Conservation (phyloP, 768 basidiomycete species). For the Pleurotus tuber-regium region DNA sequence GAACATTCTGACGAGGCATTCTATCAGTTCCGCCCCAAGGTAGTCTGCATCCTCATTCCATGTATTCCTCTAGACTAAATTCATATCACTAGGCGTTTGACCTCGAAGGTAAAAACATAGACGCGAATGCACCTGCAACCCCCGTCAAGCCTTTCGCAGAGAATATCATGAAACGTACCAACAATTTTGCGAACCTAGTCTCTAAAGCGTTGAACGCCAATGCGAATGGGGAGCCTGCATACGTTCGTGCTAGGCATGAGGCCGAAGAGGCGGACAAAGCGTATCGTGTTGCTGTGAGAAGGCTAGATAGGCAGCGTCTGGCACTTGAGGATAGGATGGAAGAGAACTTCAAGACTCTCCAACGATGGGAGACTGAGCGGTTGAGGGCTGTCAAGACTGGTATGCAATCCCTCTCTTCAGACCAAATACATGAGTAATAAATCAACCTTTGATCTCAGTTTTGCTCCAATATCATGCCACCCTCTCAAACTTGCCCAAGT, state of each 20-base stretch:
- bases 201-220: slow-evolving; percentile 62
- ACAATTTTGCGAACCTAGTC: slow-evolving; percentile 67
- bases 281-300: slow-evolving; percentile 79
- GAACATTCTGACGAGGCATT: slow-evolving; percentile 76
- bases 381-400: slow-evolving; percentile 84
- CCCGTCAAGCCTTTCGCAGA: slow-evolving; percentile 32
- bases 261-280: slow-evolving; percentile 78
- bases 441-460: slow-evolving; percentile 37
- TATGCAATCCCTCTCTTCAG: slow-evolving; percentile 19
- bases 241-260: slow-evolving; percentile 70
- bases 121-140: slow-evolving; percentile 19
- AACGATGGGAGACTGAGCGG: slow-evolving; percentile 84
- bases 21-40: slow-evolving; percentile 84
- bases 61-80: background rate
- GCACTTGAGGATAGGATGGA: slow-evolving; percentile 85
- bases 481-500: slow-evolving; percentile 66
- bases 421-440: background rate
- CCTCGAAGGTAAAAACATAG: slow-evolving; percentile 36
- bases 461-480: slow-evolving; percentile 87
- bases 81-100: slow-evolving; percentile 54
- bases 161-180: slow-evolving; percentile 65
- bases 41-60: slow-evolving; percentile 20
- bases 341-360: slow-evolving; percentile 74
- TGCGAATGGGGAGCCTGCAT: slow-evolving; percentile 56
- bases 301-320: slow-evolving; percentile 82